Conservation (phyloP, 140 eudicot species). For the Anethum foeniculum region DNA sequence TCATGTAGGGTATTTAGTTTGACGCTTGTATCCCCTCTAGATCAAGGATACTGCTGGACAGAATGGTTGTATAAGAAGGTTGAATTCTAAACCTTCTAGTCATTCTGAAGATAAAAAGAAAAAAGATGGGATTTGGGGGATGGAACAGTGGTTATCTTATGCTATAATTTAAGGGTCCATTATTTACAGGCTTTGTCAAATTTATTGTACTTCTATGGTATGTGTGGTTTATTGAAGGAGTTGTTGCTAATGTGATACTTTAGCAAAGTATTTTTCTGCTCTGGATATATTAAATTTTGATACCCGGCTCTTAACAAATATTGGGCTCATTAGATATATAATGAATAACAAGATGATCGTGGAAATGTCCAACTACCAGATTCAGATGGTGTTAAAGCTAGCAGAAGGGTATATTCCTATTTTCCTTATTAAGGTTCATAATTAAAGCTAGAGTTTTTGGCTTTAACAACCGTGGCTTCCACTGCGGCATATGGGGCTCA, state of each 20-base stretch:
- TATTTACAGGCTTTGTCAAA: constrained; percentile 67
- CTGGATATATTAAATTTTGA: constrained; percentile 1
- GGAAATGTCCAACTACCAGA: constrained; percentile 70
- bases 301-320: constrained; percentile 3
- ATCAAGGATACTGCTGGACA: constrained; percentile 89
- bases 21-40: constrained; percentile 82
- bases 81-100: constrained; percentile 8
- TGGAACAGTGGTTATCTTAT: neutral
- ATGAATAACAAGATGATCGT: constrained; percentile 60
- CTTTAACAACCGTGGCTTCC: constrained; percentile 72
- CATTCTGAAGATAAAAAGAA: neutral
- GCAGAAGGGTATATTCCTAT: constrained; percentile 51
- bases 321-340: constrained; percentile 12
- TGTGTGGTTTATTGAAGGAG: constrained; percentile 74
- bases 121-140: neutral
- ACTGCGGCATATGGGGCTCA: constrained; percentile 80
- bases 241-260: constrained; percentile 73
- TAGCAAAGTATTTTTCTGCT: constrained; percentile 58
- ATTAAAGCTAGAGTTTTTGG: constrained; percentile 39
- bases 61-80: constrained; percentile 94
- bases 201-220: constrained; percentile 69
- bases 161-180: constrained; percentile 7
- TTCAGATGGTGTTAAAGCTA: constrained; percentile 65
- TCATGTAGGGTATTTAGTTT: constrained; percentile 64
- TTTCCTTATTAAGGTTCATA: neutral